These are phyloP conservation scores for Butyriboletus appendiculatus DNA, from an alignment of 1,284 basidiomycete species.

Conservation along the genomic window DNA sequence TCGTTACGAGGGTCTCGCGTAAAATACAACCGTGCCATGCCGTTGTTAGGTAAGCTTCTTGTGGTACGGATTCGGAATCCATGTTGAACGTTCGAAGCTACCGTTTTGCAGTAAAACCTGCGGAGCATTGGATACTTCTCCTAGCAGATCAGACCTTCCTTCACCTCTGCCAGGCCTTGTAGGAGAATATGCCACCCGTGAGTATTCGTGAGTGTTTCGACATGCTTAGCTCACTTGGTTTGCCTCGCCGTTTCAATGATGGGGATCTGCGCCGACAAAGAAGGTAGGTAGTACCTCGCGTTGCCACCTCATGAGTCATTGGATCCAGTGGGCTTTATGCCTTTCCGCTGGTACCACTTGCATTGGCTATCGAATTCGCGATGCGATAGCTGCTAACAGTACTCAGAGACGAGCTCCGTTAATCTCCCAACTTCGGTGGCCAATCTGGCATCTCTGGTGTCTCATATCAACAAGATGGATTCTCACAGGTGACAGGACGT, in stretches of 20 bases:
- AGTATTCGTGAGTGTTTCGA: not conserved
- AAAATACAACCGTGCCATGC: no score
- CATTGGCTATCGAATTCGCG: not conserved
- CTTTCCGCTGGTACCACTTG: not conserved
- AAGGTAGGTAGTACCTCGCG: conserved; percentile 1
- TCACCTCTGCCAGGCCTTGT: no score
- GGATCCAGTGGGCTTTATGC: not conserved
- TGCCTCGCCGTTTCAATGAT: not conserved
- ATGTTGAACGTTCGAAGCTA: no score
- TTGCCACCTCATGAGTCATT: not conserved
- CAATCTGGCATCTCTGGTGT: not conserved
- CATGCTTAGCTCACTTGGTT: not conserved
- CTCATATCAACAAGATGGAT: not conserved
- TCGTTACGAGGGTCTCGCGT: no score
- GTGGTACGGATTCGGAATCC: no score
- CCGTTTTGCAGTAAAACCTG: no score
- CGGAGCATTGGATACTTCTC: not conserved
- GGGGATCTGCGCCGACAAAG: conserved; percentile 4
- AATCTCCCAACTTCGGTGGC: not conserved
- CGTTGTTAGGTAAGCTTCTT: no score
- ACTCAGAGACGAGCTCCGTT: no score
- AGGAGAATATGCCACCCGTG: not conserved
- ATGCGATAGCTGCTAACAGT: not conserved
- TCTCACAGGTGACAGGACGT: conserved; percentile 1
- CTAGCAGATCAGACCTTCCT: not conserved